Evolutionary conservation across 257 asterid genomes (phyloP).

Genomic region (Solanum medicagineum): DNA sequence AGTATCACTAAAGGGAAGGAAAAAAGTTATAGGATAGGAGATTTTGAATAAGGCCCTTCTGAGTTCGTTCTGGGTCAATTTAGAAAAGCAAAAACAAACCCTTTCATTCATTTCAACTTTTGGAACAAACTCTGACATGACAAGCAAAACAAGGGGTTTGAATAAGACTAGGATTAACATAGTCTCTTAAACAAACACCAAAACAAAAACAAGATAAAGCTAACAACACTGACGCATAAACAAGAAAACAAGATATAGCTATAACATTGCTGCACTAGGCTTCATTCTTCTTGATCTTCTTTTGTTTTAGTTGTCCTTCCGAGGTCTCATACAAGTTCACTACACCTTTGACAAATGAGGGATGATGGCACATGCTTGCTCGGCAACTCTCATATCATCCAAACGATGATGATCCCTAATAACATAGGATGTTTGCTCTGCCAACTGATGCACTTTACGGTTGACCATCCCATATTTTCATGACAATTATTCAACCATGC

Average conservation of each 20-base stretch:
- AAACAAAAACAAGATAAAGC: too few relatives aligned
- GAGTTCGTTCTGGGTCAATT: too few relatives aligned
- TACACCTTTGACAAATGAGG: not conserved
- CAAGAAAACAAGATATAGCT: not conserved
- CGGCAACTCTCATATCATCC: fast-evolving
- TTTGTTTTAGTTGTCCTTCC: not conserved
- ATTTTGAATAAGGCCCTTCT: not conserved
- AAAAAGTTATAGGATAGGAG: not conserved
- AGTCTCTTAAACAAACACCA: not conserved
- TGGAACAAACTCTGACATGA: too few relatives aligned
- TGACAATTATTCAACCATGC: not conserved
- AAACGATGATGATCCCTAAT: not conserved
- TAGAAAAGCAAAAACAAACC: not conserved
- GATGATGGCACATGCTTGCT: not conserved
- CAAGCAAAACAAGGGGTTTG: not conserved
- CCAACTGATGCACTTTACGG: not conserved
- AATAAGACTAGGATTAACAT: not conserved
- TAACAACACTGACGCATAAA: not conserved
- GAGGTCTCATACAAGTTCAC: not conserved
- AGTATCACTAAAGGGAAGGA: not conserved
- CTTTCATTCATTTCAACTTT: too few relatives aligned
- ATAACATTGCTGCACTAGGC: too few relatives aligned
- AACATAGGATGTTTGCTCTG: not conserved
- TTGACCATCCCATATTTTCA: not conserved
- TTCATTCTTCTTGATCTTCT: not conserved